Base-by-base conservation (phyloP, 2,329 filamentous ascomycete species). In the Curvularia spicifera region DNA sequence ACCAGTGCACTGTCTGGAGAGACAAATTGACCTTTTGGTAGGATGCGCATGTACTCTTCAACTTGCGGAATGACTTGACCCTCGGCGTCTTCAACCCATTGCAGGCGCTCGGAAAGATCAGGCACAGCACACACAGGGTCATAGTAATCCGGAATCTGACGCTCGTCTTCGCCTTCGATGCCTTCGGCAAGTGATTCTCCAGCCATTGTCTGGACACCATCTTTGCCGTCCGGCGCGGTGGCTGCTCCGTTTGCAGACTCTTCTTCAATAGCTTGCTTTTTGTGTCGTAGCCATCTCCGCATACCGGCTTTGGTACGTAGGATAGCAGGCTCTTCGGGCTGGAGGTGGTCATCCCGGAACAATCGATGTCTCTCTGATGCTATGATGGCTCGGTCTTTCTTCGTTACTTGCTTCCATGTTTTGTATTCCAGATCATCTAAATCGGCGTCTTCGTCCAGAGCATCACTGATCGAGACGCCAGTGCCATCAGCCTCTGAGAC, bases 381-480 rank as follows among this genome's bases (percentile, higher is more conserved):
- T 52, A 94, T 87, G 24, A 90, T 81, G 4, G 95, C 95, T 61
- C 95, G 89, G 71, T 97, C 93, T 74, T 95, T 97, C 79, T 98
- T 98, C 1, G 95, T 99, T 40, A 97, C 92, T 77, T 98, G 94
- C 80, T 98, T 99, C 95, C 96, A 99, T 35, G 95, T 91, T 75
- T 96, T 96, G 79, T 95, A 97, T 73, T 97, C 94, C 1, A 85
- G 80, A 57, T 98, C 93, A 68, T 98, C 93, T 67, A 96, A 87
- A 66, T 92, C 92, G 12, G 86, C 84, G 66, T 96, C 91, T 67
- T 96, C 90, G 51, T 89, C 86, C 20, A 90, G 73, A 0, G 84
- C 82, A 74, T 90, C 88, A 64, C 87, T 89, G 39, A 91, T 80
- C 2, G 88, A 89, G 5, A 89, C 85, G n/a, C 78, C 79, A 35